Evolutionary conservation across 306 rosid genomes (phyloP), one percentile per base, ranked within the genome.

Genomic region (Cucumis melo): DNA sequence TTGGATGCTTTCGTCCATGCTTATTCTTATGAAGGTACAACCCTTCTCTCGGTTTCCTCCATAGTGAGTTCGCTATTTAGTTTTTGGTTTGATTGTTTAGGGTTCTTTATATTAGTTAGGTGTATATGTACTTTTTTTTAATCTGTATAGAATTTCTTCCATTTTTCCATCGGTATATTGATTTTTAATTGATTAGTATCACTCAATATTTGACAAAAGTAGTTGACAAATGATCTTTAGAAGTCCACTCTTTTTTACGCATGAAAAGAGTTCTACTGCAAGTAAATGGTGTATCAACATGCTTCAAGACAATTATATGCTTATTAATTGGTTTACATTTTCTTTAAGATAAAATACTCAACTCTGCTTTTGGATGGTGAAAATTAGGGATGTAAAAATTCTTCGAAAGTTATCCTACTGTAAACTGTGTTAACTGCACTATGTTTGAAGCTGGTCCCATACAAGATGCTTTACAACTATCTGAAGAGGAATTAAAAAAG

Each of bases 1-100:
- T 64, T 93, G 56, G 96, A 93, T 76, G 89, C 98, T 42, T 93
- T 91, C 73, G 93, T 91, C 0, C 87, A 91, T 78, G 87, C 92
- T 80, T 91, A 74, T 78, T 38, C 80, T 57, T 89, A 93, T n/a
- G 91, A 93, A 85, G 98, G 98, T 93, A 81, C 6, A 4, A 0
- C 6, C 5, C 17, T 20, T 58, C 8, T 55, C 36, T 44, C 53
- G 60, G 19, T 39, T 39, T 34, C 62, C 8, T 21, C 12, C 8
- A 27, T 27, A 3, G 32, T 57, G 7, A 57, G 24, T 0, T 54
- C 19, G 62, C 11, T 21, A 57, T 20, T 3, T 57, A 10, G 7
- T 57, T 57, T 10, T 21, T 57, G 62, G 32, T 57, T 59, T 59
- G 7, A 5, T 1, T 57, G 32, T 57, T 57, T 57, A 9, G 5